A percentile compares a stretch with the other conserved stretches of the same genome.
Evolutionary conservation across 2,329 filamentous ascomycete species (phyloP).

Genomic region (Aspergillus luchuensis): DNA sequence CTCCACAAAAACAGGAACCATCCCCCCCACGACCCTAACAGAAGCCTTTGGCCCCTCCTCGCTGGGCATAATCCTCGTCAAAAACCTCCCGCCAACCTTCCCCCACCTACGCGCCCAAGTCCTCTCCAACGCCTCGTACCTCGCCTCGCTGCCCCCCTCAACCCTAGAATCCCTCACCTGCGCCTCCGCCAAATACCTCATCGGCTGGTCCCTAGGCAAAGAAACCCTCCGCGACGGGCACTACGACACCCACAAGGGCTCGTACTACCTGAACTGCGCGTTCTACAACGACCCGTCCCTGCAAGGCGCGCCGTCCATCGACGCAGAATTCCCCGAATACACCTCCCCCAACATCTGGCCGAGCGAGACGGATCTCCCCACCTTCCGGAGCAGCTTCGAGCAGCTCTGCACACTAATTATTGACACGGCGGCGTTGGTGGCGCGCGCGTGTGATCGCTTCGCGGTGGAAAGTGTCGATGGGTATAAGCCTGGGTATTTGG

Average conservation of each 20-base stretch:
- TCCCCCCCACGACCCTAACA: slow-evolving; percentile 49
- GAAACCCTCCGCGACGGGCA: slow-evolving; percentile 63
- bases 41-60: slow-evolving; percentile 87
- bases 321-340: slow-evolving; percentile 63
- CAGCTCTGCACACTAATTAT: slow-evolving; percentile 82
- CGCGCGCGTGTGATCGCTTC: slow-evolving; percentile 84
- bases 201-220: slow-evolving; percentile 67
- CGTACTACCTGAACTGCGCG: slow-evolving; percentile 65
- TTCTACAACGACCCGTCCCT: slow-evolving; percentile 50
- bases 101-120: slow-evolving; percentile 69
- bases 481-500: slow-evolving; percentile 77
- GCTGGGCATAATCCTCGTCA: slow-evolving; percentile 90
- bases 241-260: slow-evolving; percentile 65
- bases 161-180: slow-evolving; percentile 45
- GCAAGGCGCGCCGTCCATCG: slow-evolving; percentile 37
- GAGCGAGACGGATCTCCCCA: slow-evolving; percentile 65
- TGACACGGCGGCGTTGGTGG: slow-evolving; percentile 84
- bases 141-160: slow-evolving; percentile 71
- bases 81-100: slow-evolving; percentile 75
- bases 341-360: slow-evolving; percentile 92
- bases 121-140: slow-evolving; percentile 84
- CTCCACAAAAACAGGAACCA: slow-evolving; percentile 29
- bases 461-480: slow-evolving; percentile 74
- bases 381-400: slow-evolving; percentile 73
- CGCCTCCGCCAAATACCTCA: slow-evolving; percentile 58